Evolutionary conservation across 1,284 basidiomycete species (phyloP), one percentile per base, ranked within the genome.

Genomic region (Pseudozyma sp.): DNA sequence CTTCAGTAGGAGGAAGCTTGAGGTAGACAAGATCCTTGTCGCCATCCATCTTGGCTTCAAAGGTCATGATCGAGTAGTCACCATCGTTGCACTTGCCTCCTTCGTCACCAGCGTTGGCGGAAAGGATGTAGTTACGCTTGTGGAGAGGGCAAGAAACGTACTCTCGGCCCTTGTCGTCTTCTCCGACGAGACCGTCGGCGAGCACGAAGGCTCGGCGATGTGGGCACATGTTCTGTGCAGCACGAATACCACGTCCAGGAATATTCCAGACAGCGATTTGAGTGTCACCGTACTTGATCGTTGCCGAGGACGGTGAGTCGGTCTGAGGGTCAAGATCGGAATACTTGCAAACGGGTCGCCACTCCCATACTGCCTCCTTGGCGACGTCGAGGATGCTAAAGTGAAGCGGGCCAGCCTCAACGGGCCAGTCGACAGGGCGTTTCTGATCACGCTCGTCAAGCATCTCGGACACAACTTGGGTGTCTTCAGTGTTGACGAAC

Each of bases 371-470:
- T 1, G 85, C 83, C 58, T 88, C 89, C 0, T 88, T 88, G 1
- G 85, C 76, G 12, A 89, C 82, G 42, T 86, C 85, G 2, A 87
- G 86, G 9, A 84, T 71, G 18, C 85, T 82, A 16, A 90, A 85
- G 61, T 88, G 88, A 34, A 88, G 85, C 0, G 89, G 83, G 7
- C 88, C 87, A 39, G 88, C 87, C 21, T 87, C 86, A 79, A 89
- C 89, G 1, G 90, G 88, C 92, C 91, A 92, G 72, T 92, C 88
- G 8, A 90, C 90, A 2, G 91, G 91, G 36, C 91, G 88, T 14
- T 84, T 79, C 76, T 92, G 92, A 3, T 90, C 90, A 36, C 92
- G 87, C 82, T 92, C 90, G 8, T 86, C 78, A 65, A 92, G 88
- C 34, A 86, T 83, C 79, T 92, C 92, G 3, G 88, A 87, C n/a